A percentile compares a stretch with the other conserved stretches of the same genome.
phyloP scores from a whole-genome alignment of 2,329 filamentous ascomycete genomes.

The Lecanosticta acicola region DNA sequence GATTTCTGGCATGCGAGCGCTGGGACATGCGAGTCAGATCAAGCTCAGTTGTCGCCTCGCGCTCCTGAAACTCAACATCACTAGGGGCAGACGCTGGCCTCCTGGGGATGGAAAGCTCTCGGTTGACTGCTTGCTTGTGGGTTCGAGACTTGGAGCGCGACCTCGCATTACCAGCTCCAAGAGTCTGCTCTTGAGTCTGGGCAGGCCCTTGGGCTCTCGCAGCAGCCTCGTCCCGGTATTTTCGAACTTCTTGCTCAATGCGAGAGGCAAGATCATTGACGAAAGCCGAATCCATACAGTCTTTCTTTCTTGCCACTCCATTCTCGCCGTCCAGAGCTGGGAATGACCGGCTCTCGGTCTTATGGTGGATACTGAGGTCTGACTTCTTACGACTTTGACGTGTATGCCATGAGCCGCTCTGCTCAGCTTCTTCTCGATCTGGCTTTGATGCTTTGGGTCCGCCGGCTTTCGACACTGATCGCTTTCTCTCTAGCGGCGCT shows the following conservation, averaged over 20 bases:
- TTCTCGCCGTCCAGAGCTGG: background rate
- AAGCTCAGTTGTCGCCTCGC: background rate
- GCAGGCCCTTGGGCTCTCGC: constrained; percentile 5
- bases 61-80: background rate
- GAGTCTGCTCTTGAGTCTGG: background rate
- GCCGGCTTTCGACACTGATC: background rate
- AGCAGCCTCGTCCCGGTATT: constrained; percentile 16
- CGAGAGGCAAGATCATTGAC: constrained; percentile 20
- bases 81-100: background rate
- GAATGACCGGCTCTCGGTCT: background rate
- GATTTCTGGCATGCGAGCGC: background rate
- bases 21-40: background rate
- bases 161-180: background rate
- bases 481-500: background rate
- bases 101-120: background rate
- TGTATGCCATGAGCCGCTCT: background rate
- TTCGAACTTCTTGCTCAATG: constrained; percentile 29
- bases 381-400: background rate
- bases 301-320: background rate
- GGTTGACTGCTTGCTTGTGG: background rate
- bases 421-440: background rate
- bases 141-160: background rate
- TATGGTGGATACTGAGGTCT: background rate
- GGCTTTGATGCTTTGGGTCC: background rate
- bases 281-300: constrained; percentile 17